Percentiles rank a stretch among this genome's conserved stretches.
Evolutionary conservation across 2,329 filamentous ascomycete genomes (phyloP).

Genomic region (Ilyonectria mors-panacis): DNA sequence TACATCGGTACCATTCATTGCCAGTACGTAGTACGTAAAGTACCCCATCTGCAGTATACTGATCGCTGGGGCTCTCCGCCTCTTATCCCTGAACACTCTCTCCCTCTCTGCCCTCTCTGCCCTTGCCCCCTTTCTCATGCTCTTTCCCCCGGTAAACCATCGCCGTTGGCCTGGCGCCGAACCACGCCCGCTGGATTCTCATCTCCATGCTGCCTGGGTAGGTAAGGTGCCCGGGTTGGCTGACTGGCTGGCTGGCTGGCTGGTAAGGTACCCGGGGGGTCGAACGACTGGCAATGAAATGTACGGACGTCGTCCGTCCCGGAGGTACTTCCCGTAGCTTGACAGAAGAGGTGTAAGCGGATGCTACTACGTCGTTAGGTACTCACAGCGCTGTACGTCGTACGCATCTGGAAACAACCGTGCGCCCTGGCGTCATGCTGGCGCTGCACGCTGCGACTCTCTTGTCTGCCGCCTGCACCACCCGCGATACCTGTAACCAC

Average conservation of each 20-base stretch:
- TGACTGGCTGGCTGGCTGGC: background rate
- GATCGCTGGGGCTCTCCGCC: slow-evolving; percentile 1
- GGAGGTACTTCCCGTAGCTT: background rate
- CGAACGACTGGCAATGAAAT: background rate
- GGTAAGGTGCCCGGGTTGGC: slow-evolving; percentile 1
- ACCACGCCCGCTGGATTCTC: slow-evolving; percentile 33
- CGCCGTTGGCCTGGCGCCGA: slow-evolving; percentile 29
- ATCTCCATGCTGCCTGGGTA: slow-evolving; percentile 24
- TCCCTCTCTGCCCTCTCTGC: background rate
- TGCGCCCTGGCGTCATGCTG: slow-evolving; percentile 23
- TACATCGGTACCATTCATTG: background rate
- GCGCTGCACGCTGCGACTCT: slow-evolving; percentile 1
- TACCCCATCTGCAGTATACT: background rate
- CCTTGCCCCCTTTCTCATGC: slow-evolving; percentile 10
- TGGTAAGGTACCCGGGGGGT: background rate
- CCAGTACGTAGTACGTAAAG: background rate
- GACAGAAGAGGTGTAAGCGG: background rate
- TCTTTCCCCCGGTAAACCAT: slow-evolving; percentile 11
- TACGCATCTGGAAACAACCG: slow-evolving; percentile 1
- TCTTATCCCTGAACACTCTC: slow-evolving; percentile 13
- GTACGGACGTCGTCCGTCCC: background rate
- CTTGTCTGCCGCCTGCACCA: slow-evolving; percentile 14
- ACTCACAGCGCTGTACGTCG: background rate
- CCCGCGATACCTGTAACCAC: slow-evolving; percentile 11
- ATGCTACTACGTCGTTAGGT: background rate